Evolutionary conservation across 805 yeast genomes (phyloP), one percentile per base, ranked within the genome.

Genomic region (Candida germanica): DNA sequence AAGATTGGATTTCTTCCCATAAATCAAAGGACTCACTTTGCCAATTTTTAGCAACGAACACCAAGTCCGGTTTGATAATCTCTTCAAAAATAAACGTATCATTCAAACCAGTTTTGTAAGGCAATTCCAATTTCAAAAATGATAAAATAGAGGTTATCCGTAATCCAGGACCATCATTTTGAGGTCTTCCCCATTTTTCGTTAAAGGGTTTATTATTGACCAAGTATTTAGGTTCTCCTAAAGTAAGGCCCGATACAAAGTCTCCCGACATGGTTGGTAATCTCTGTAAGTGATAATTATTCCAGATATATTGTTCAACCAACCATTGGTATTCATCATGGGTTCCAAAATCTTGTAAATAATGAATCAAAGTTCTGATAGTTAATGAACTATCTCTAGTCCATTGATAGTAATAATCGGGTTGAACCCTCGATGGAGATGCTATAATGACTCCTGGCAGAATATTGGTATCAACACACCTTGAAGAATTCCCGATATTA

Each of bases 371-470:
- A 0, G 94, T 69, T 38, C 75, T 75, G 27, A 83, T 70, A 0
- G 95, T 80, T 34, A 91, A 74, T 0, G 96, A 96, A 21, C 88
- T 79, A 56, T 91, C 98, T 53, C 98, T 72, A 4, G 78, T 72
- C 98, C 98, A 91, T 53, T 85, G 95, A 51, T 74, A 91, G 51
- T 77, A 88, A 59, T 91, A 91, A 59, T 91, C 73, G 1, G 98
- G 98, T 16, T 67, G 45, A 0, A 35, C 5, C 35, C 58, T 74
- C 1, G 95, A 87, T 6, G 96, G 95, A 6, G 93, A 79, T 1
- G 98, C 98, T 46, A 89, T 71, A 4, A 87, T 83, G 2, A 77
- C 85, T 20, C 97, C 97, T 5, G 58, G 49, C 0, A 75, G 64
- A 2, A 80, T 79, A 14, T 39, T 26, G 1, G 18, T 6, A 19